Evolutionary conservation across 2,329 filamentous ascomycete genomes (phyloP), one percentile per base, ranked within the genome.

Genomic region (Beauveria sp.): DNA sequence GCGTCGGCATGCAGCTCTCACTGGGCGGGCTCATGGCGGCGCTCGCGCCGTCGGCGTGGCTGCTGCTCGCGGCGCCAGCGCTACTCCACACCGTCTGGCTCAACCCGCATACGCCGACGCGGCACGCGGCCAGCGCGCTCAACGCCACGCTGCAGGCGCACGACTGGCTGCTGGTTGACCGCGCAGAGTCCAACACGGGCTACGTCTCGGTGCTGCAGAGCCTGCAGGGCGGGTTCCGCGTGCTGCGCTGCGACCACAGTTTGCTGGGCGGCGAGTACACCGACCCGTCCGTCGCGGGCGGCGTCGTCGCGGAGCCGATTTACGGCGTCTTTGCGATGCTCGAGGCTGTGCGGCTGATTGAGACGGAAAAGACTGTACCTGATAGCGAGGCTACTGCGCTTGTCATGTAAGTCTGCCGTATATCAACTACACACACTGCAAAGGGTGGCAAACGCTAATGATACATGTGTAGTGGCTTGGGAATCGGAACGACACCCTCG

Each of bases 251-350:
- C 72, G 95, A 98, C 69, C 95, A 99, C 73, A 96, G 92, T 69
- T 80, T 99, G 38, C 82, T 99, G 1, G 95, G 95, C 46, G 95
- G 95, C 42, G 90, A 97, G 74, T 99, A 93, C 93, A 82, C 88
- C 14, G 79, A 79, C 46, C 77, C 75, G 66, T 74, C 69, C 74
- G 50, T 55, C 5, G 9, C 8, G 8, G 87, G 72, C 63, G 80
- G 75, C 56, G 77, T 70, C 64, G 82, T 91, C 20, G 84, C 85
- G 12, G 95, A 99, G 74, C 91, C 93, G 0, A 91, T 99, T 61
- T 99, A 98, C 71, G 88, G 91, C 10, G 89, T 98, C n/a, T 99
- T 99, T 72, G 88, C 91, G 28, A 96, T 96, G 82, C 84, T 99
- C 1, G 95, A 99, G 73, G 91, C 93, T 3, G 88, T 98, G 7